Percentiles rank a stretch among this genome's conserved stretches.
Evolutionary conservation across 305 asterid genomes (phyloP).

Genomic region (Fraxinus sp.): DNA sequence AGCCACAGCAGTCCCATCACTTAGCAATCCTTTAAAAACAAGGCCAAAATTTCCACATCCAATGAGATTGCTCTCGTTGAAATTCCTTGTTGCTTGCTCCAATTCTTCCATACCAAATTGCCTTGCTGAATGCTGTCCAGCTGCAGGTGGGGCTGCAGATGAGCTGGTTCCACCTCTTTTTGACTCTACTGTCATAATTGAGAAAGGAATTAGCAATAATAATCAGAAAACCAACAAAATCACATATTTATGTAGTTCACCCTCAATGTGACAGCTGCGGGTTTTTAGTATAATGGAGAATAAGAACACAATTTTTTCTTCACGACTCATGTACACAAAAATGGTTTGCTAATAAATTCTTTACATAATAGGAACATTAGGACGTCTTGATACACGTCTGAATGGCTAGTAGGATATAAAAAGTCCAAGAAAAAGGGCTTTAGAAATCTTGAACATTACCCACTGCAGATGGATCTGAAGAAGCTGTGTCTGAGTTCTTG

Average conservation of each 20-base stretch:
- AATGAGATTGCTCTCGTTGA: constrained; percentile 57
- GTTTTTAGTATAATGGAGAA: neutral
- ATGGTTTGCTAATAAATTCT: neutral
- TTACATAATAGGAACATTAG: neutral
- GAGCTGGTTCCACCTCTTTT: constrained; percentile 36
- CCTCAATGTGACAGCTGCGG: neutral
- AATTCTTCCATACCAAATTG: constrained; percentile 58
- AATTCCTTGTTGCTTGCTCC: constrained; percentile 62
- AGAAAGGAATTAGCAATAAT: constrained; percentile 6
- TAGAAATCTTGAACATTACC: constrained; percentile 30
- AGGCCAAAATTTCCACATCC: constrained; percentile 67
- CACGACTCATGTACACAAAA: neutral
- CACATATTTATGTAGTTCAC: neutral
- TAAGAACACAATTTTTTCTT: neutral
- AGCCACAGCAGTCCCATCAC: constrained; percentile 71
- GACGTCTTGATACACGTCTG: neutral
- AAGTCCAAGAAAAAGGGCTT: neutral
- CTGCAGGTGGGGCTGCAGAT: constrained; percentile 15
- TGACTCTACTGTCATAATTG: constrained; percentile 39
- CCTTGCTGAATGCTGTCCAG: constrained; percentile 38
- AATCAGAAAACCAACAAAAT: neutral
- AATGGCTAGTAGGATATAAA: neutral
- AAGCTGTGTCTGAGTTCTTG: constrained; percentile 59
- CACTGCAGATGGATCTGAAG: constrained; percentile 70
- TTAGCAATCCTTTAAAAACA: constrained; percentile 66